A percentile compares a stretch with the other conserved stretches of the same genome.
These are phyloP conservation scores for Phyllosticta capitalensis DNA, from an alignment of 2,329 filamentous ascomycete genomes.

Conservation along the genomic window DNA sequence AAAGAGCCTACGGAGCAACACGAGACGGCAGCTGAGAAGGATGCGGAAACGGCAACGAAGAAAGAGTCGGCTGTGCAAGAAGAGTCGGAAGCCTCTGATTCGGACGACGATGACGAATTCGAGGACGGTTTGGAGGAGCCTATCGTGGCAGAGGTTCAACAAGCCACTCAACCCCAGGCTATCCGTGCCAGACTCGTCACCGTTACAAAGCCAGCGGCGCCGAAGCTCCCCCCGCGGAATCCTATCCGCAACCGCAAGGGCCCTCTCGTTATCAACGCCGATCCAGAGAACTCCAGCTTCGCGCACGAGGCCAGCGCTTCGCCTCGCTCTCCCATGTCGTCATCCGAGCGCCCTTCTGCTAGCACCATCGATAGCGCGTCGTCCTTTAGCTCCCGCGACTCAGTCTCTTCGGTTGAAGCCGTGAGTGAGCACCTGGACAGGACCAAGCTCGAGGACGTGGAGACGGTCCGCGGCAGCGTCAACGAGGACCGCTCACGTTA, in stretches of 20 bases:
- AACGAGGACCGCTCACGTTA: background rate
- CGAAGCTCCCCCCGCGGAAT: slow-evolving; percentile 68
- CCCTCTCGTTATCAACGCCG: slow-evolving; percentile 22
- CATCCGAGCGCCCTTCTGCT: slow-evolving; percentile 5
- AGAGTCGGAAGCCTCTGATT: background rate
- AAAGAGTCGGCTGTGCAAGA: background rate
- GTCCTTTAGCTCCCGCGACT: slow-evolving; percentile 21
- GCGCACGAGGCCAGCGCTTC: slow-evolving; percentile 18
- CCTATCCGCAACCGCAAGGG: slow-evolving; percentile 43
- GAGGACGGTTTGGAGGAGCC: slow-evolving; percentile 48
- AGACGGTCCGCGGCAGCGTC: slow-evolving; percentile 9
- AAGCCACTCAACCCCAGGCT: slow-evolving; percentile 53
- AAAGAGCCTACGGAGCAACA: slow-evolving; percentile 5
- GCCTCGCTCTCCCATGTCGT: slow-evolving; percentile 21
- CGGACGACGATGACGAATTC: slow-evolving; percentile 20
- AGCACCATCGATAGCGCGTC: slow-evolving; percentile 21
- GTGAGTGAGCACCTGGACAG: slow-evolving; percentile 11
- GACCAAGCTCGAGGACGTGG: background rate
- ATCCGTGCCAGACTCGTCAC: slow-evolving; percentile 74
- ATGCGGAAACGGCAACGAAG: background rate
- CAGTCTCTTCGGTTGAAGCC: slow-evolving; percentile 24
- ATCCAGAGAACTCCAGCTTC: slow-evolving; percentile 10
- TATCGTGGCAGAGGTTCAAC: slow-evolving; percentile 59
- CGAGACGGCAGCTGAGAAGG: background rate
- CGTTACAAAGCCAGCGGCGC: slow-evolving; percentile 71